phyloP scores from a whole-genome alignment of 306 rosid species.

The Lablab purpureus region DNA sequence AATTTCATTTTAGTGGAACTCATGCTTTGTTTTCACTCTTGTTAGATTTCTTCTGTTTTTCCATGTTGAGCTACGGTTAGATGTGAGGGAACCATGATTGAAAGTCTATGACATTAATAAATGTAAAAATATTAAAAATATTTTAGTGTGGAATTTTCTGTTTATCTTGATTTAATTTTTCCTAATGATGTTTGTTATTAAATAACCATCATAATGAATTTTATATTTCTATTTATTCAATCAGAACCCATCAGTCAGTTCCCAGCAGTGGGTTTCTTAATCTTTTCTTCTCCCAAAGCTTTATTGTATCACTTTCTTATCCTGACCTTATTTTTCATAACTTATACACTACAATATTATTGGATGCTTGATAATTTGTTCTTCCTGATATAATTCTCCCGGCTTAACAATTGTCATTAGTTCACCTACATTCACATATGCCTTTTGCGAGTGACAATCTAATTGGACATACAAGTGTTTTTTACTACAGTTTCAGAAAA shows the following conservation, averaged over 20 bases:
- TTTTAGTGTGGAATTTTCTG: neutral
- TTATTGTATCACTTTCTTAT: neutral
- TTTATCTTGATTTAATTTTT: conserved; percentile 13
- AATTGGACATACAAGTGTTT: neutral
- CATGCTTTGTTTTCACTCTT: neutral
- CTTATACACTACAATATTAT: neutral
- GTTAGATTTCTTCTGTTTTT: conserved; percentile 24
- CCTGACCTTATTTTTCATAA: conserved; percentile 6
- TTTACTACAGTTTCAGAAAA: neutral
- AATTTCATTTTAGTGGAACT: conserved; percentile 15
- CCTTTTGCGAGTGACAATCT: conserved; percentile 22
- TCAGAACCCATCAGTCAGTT: neutral
- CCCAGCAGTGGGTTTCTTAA: too few species aligned
- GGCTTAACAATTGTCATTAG: conserved; percentile 22
- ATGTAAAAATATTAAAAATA: neutral
- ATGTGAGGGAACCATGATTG: conserved; percentile 27
- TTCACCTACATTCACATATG: neutral
- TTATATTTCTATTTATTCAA: neutral
- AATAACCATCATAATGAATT: neutral
- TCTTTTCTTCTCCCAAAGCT: conserved; percentile 23
- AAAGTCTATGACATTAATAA: neutral
- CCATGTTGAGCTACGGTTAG: conserved; percentile 2
- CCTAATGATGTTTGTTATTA: conserved; percentile 1
- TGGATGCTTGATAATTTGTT: conserved; percentile 2
- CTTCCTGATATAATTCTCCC: neutral